Base-by-base conservation (phyloP, 805 yeast species). In the Lipomyces oligophaga region DNA sequence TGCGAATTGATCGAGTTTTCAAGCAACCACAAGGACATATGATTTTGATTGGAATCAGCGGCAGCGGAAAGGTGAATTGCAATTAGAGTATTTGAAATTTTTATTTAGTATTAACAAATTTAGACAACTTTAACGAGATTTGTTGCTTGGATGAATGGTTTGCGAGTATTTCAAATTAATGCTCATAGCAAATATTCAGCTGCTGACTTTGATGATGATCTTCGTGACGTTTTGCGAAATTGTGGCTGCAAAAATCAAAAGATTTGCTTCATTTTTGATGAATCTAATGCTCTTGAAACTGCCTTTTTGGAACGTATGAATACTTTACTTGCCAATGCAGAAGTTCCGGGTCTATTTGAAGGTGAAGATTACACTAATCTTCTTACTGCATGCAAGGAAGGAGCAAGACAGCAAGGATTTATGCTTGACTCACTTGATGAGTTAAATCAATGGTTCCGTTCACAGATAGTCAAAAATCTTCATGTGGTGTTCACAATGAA, bases 121-220 rank as follows among this genome's bases (percentile, higher is more conserved):
- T 31, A 61, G 62, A 75, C 86, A 0, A 81, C 89, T 0, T 59
- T 88, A 43, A 71, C 84, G 0, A 76, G 79, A 52, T 90, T 90
- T 72, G 96, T 85, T 3, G 79, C 95, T 0, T 90, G 97, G 97
- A 77, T 88, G 67, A 84, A 85, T 62, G 96, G 96, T 0, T 60
- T 85, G 16, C 74, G 70, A 22, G 71, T 80, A 0, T 66, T 73
- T 16, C 85, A 80, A 51, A 70, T 90, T 28, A 68, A 67, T 31
- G 83, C 83, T 0, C 72, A 74, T 21, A 63, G 76, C 5, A 69
- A 67, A 6, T 89, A 78, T 58, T 64, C 74, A 0, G 67, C 84
- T 15, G 57, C 55, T 0, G 84, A 87, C 41, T 89, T 90, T 64
- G 95, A 87, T 49, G 59, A 64, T 0, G 77, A 79, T 3, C 62